phyloP scores from a whole-genome alignment of 2,329 filamentous ascomycete species.

The Fusarium kyushuense region DNA sequence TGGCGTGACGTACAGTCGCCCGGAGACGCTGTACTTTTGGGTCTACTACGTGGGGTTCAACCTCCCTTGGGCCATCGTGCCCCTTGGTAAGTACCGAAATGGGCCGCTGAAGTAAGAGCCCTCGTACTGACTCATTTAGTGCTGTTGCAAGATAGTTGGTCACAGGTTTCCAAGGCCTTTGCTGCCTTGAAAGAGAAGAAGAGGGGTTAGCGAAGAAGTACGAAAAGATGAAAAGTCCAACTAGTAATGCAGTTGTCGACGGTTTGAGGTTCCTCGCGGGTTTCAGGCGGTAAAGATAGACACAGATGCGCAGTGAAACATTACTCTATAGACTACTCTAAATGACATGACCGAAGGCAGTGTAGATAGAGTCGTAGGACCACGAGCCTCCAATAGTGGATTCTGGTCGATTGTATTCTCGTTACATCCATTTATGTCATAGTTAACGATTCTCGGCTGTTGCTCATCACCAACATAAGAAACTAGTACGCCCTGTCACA shows the following conservation, averaged over 20 bases:
- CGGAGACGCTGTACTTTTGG: slow-evolving; percentile 72
- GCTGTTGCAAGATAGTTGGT: slow-evolving; percentile 51
- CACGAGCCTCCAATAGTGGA: neutral
- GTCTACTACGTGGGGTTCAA: slow-evolving; percentile 73
- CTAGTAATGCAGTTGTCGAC: neutral
- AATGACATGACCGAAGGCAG: neutral
- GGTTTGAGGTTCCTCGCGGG: slow-evolving; percentile 2
- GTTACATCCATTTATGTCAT: neutral
- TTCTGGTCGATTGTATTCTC: neutral
- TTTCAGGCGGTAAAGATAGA: neutral
- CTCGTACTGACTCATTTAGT: slow-evolving; percentile 41
- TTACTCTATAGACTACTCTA: neutral
- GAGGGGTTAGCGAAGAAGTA: slow-evolving; percentile 26
- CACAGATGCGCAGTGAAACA: neutral
- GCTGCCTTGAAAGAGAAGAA: slow-evolving; percentile 44
- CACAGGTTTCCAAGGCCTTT: slow-evolving; percentile 48
- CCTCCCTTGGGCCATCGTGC: slow-evolving; percentile 69
- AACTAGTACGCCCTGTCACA: slow-evolving; percentile 8
- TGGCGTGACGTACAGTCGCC: slow-evolving; percentile 65
- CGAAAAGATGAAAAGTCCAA: neutral
- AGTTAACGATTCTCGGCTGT: neutral
- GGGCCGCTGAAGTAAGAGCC: neutral
- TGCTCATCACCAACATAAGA: neutral
- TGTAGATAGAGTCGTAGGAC: neutral
- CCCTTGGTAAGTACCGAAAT: slow-evolving; percentile 59